Conservation (phyloP, 805 yeast species). For the Wickerhamomyces canadensis region DNA sequence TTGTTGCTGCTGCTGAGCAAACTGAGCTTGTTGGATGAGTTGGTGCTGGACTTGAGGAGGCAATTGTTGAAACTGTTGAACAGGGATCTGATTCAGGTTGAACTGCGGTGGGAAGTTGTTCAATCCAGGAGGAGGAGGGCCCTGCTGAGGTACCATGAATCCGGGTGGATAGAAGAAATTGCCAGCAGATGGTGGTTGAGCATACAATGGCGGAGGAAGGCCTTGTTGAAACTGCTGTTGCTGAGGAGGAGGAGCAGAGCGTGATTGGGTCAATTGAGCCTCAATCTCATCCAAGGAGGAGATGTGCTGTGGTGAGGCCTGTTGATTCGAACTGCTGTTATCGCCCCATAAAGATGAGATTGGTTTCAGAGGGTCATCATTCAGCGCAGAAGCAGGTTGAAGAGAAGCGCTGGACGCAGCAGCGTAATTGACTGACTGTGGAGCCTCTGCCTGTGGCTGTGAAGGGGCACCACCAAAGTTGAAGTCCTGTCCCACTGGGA, state of each 20-base stretch:
- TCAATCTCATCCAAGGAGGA: slow-evolving; percentile 81
- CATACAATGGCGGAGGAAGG: slow-evolving; percentile 17
- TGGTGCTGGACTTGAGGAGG: slow-evolving; percentile 28
- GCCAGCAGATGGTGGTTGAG: slow-evolving; percentile 1
- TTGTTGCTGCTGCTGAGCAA: slow-evolving; percentile 22
- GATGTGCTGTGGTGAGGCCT: slow-evolving; percentile 26
- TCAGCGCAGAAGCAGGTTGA: slow-evolving; percentile 6
- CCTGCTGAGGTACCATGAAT: slow-evolving; percentile 23
- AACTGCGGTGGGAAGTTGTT: slow-evolving; percentile 17
- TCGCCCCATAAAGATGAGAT: slow-evolving; percentile 68
- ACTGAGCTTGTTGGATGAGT: slow-evolving; percentile 16
- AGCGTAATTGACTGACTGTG: slow-evolving; percentile 35
- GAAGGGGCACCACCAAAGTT: slow-evolving; percentile 42
- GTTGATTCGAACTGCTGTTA: too few relatives aligned
- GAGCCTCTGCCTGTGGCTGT: slow-evolving; percentile 15
- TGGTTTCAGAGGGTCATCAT: slow-evolving; percentile 49
- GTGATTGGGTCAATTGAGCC: slow-evolving; percentile 41
- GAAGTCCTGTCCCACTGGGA: slow-evolving; percentile 54
- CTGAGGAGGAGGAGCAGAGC: slow-evolving; percentile 19
- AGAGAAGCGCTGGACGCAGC: slow-evolving; percentile 29
- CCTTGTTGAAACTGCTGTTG: slow-evolving; percentile 18
- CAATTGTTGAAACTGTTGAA: slow-evolving; percentile 21
- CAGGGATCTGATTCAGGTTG: slow-evolving; percentile 20
- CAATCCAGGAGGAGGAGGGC: slow-evolving; percentile 8
- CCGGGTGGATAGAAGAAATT: slow-evolving; percentile 9